These are phyloP conservation scores for Ceratobasidium sp. DNA, from an alignment of 1,284 basidiomycete species.

Conservation along the genomic window DNA sequence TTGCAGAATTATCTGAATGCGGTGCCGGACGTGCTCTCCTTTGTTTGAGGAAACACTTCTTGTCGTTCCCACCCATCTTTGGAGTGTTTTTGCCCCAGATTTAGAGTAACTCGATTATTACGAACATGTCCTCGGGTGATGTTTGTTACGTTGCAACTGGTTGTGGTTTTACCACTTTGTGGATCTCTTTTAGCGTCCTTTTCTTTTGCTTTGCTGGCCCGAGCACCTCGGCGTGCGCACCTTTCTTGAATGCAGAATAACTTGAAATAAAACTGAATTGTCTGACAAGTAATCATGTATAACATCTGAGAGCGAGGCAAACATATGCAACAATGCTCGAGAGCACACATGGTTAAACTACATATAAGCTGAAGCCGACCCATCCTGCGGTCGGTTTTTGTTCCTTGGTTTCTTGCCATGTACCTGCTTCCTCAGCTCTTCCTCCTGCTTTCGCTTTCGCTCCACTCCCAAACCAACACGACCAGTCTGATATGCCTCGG, in stretches of 20 bases:
- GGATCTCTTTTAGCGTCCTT: too few relatives aligned
- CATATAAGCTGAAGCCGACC: too few relatives aligned
- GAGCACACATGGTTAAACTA: too few relatives aligned
- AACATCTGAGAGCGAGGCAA: too few relatives aligned
- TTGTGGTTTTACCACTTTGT: constrained; percentile 96
- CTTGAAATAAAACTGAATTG: too few relatives aligned
- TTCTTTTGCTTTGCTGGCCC: too few relatives aligned
- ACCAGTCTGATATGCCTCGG: not conserved
- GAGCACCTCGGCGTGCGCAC: too few relatives aligned
- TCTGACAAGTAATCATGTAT: too few relatives aligned
- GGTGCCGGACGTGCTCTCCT: constrained; percentile 90
- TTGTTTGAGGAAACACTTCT: constrained; percentile 92
- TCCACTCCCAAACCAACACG: not conserved
- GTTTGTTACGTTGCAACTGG: constrained; percentile 98
- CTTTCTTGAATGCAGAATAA: too few relatives aligned
- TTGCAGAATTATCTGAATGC: constrained; percentile 89
- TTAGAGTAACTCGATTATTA: constrained; percentile 94
- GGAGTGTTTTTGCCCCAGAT: constrained; percentile 98
- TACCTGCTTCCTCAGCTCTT: not conserved
- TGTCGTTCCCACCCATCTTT: constrained; percentile 92
- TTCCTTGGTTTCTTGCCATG: too few relatives aligned
- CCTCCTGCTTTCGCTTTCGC: not conserved
- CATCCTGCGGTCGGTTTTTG: too few relatives aligned
- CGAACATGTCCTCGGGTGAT: constrained; percentile 94
- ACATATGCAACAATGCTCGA: too few relatives aligned